Evolutionary conservation across 176 grass and related monocot species (phyloP), one percentile per base, ranked within the genome.

Genomic region (Puccinellia tenuiflora): DNA sequence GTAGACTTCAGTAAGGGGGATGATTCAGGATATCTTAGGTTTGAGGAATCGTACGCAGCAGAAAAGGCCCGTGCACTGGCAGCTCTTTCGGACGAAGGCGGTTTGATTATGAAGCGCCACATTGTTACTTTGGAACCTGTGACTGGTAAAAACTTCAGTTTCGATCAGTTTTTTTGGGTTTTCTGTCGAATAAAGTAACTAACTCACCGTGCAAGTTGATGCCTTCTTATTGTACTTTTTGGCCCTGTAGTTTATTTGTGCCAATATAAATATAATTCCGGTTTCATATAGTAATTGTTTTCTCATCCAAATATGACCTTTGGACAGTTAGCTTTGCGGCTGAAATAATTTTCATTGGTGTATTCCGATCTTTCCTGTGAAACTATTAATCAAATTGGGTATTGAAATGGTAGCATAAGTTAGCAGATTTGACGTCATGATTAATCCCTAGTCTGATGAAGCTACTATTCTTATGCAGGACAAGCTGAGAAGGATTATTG

Each of bases 401-500:
- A 53, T 83, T 57, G 45, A 62, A 12, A 79, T 59, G 20, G 24
- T 7, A 72, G n/a, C 52, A 15, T 34, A 3, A 55, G 7, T 24
- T 64, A 22, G 3, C 69, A 75, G 51, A 83, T 80, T 64, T 11
- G 34, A 69, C 15, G 6, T 20, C 72, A 37, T 37, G 47, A 25
- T 77, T 21, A 33, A 35, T 81, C 35, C 60, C 45, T 78, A 17
- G 21, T 79, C 86, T 85, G 14, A 74, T 88, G 57, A 16, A 28
- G 73, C 46, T 75, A 67, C 46, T 78, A 16, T 25, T 68, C 34
- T 34, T 65, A 78, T 76, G 79, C 81, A 99, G 96, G 96, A 68
- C 85, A 99, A 73, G 91, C 89, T 3, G 96, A 99, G 76, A 93
- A 92, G 38, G 93, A 96, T 46, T 99, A 99, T 74, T 99, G 96